phyloP scores from a whole-genome alignment of 2,329 filamentous ascomycete genomes.

The Hypomyces perniciosus region DNA sequence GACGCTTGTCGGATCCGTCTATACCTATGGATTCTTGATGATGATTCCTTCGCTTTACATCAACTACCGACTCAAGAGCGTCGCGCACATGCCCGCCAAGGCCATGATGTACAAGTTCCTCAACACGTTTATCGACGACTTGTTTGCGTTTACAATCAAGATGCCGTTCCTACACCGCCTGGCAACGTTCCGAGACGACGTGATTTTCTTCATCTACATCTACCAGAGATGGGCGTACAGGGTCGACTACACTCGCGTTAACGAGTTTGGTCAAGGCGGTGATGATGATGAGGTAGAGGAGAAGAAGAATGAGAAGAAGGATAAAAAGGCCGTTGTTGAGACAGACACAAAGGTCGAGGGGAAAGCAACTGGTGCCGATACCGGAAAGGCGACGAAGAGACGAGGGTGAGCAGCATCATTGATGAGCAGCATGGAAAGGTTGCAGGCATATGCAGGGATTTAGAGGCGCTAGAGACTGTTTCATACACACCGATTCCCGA shows the following conservation, averaged over 20 bases:
- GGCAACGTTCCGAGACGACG: conserved; percentile 86
- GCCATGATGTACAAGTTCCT: conserved; percentile 98
- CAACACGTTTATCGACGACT: conserved; percentile 97
- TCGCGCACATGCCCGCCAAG: conserved; percentile 94
- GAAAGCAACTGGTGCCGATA: conserved; percentile 46
- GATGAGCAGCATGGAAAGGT: no score
- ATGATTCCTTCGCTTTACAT: conserved; percentile 98
- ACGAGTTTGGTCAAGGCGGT: conserved; percentile 98
- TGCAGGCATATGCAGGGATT: no score
- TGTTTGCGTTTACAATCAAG: conserved; percentile 99
- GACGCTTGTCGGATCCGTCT: conserved; percentile 90
- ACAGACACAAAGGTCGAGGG: conserved; percentile 32
- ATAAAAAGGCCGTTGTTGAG: conserved; percentile 29
- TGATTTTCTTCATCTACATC: conserved; percentile 97
- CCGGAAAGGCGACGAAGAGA: conserved; percentile 39
- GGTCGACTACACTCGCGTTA: conserved; percentile 84
- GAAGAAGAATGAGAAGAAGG: conserved; percentile 27
- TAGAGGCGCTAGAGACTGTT: no score
- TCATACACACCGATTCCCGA: no score
- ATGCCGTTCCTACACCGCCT: conserved; percentile 93
- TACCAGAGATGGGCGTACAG: conserved; percentile 94
- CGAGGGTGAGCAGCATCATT: conserved; percentile 23
- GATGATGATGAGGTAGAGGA: conserved; percentile 63
- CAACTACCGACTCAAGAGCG: conserved; percentile 94
- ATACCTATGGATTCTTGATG: conserved; percentile 98